Evolutionary conservation across 2,329 filamentous ascomycete species (phyloP), one percentile per base, ranked within the genome.

Genomic region (Colletotrichum tropicicola): DNA sequence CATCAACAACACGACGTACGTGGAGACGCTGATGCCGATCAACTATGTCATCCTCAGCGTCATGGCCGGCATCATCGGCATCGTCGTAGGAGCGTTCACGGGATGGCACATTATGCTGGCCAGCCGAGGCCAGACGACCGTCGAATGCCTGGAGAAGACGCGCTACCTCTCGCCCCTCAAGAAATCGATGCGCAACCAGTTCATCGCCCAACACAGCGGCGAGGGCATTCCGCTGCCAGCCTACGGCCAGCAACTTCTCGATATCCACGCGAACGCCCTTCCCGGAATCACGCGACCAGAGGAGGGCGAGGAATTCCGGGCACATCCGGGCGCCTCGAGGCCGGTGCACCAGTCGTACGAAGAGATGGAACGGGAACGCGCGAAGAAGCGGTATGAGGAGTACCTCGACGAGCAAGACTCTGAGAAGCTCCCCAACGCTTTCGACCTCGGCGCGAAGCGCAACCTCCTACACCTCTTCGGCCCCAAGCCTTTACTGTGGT

Each of bases 61-160:
- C 21, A 83, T 98, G 41, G 89, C 92, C 37, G 95, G 94, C 13
- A 97, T 99, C 70, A 97, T 99, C 67, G 93, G 93, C 0, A 78
- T 99, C 8, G 95, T 98, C 1, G 84, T 99, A 19, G 90, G 90
- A 12, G 93, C 92, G 0, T 99, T 99, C 74, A 97, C 94, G 1
- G 86, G 82, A 2, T 99, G 96, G 94, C 96, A 99, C 82, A 85
- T 98, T 59, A 88, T 92, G 75, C 85, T 99, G 2, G 92, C 93
- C 2, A 81, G 87, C 57, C 86, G 87, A 25, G 93, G 93, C 4
- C 90, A 97, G 78, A 99, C 96, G 1, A 99, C 96, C 3, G 98
- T 99, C 64, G 96, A 99, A 77, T 97, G 92, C 72, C 82, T 99
- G 65, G 96, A 99, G 78, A 98, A 96, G 83, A 98, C 95, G 2